A percentile compares a stretch with the other conserved stretches of the same genome.
phyloP scores from a whole-genome alignment of 75 land plant genomes.

The Pinus tabuliformis region DNA sequence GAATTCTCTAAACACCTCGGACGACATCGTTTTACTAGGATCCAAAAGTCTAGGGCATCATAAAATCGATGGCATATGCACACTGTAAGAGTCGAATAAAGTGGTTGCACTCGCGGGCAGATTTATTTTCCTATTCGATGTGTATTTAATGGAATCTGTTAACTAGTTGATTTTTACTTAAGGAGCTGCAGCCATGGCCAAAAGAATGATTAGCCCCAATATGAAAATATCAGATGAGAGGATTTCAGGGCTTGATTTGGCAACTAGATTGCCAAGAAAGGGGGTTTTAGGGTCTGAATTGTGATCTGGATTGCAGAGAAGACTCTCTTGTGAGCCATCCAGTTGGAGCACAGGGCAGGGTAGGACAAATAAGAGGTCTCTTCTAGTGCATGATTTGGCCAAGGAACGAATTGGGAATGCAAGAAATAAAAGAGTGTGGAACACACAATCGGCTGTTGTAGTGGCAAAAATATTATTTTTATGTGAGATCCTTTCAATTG shows the following conservation, averaged over 20 bases:
- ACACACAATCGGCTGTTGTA: slow-evolving; percentile 38
- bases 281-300: background rate
- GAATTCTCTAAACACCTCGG: background rate
- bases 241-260: background rate
- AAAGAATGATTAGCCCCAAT: slow-evolving; percentile 10
- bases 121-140: slow-evolving; percentile 44
- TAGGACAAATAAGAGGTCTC: slow-evolving; percentile 13
- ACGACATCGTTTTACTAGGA: background rate
- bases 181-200: slow-evolving; percentile 49
- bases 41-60: slow-evolving; percentile 22
- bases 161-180: slow-evolving; percentile 32
- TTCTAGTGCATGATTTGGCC: background rate
- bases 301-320: background rate
- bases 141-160: slow-evolving; percentile 19
- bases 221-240: slow-evolving; percentile 1
- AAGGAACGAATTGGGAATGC: background rate
- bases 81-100: slow-evolving; percentile 29
- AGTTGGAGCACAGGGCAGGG: slow-evolving; percentile 7
- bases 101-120: slow-evolving; percentile 52
- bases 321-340: background rate
- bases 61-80: slow-evolving; percentile 33
- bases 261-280: background rate
- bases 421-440: slow-evolving; percentile 8
- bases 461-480: slow-evolving; percentile 56
- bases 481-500: slow-evolving; percentile 38